Evolutionary conservation across 179 eudicot genomes (phyloP), one percentile per base, ranked within the genome.

Genomic region (Amaranthus tricolor): DNA sequence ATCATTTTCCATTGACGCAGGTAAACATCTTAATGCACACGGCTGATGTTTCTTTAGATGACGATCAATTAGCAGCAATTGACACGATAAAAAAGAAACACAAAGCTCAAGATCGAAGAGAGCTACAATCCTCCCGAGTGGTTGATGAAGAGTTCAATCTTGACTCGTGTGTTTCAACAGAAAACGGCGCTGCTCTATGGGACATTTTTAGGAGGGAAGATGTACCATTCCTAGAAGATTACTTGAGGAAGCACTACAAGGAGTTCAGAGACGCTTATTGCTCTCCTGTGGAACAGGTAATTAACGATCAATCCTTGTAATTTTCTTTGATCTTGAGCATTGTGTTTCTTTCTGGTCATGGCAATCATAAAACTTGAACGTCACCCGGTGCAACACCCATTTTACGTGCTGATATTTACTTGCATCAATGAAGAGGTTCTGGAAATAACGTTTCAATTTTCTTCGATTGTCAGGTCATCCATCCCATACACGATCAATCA

Each of bases 191-290:
- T 65, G 98, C 98, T 50, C 78, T 93, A 9, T 93, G 98, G 98
- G 98, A 93, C 72, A 93, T 93, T 31, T 93, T 93, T 66, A 76
- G 93, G 71, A 84, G 98, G 73, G 93, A 91, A 83, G 98, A 93
- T 82, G 91, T 94, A 43, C 89, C 92, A 0, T 83, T 82, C 60
- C 74, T 94, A 71, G 82, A 90, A 71, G 87, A 83, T 24, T 94
- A 92, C 74, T 84, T 94, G 7, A 66, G 74, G 59, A 76, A 86
- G 73, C 96, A 94, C 75, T 78, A 76, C 0, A 89, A 76, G 61
- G 97, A 92, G 77, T 94, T 94, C 72, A 80, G 96, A 66, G 91
- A 94, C 78, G 77, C 88, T 11, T 89, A 79, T 45, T 86, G 91
- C 62, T 82, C 84, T 68, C 90, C 91, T 14, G 91, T 90, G 57